These are phyloP conservation scores for Cercospora zeina DNA, from an alignment of 2,329 filamentous ascomycete species.

Conservation along the genomic window DNA sequence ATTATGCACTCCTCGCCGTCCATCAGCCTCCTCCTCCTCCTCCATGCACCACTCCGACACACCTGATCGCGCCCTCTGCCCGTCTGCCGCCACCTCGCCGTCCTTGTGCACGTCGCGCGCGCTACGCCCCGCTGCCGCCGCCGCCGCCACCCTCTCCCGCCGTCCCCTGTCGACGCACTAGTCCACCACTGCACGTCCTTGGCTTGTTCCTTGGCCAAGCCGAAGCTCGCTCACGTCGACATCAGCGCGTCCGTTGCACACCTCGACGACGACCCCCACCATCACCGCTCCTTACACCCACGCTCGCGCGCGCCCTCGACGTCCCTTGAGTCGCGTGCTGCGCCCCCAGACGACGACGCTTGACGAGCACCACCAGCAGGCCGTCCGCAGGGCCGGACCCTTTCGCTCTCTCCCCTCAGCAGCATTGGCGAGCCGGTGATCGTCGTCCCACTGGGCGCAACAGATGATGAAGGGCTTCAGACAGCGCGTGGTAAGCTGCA, in stretches of 20 bases:
- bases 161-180: slow-evolving; percentile 5
- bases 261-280: slow-evolving; percentile 1
- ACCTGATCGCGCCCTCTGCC: slow-evolving; percentile 5
- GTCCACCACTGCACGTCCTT: slow-evolving; percentile 5
- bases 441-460: slow-evolving; percentile 25
- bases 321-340: slow-evolving; percentile 14
- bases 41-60: neutral
- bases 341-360: slow-evolving; percentile 17
- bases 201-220: slow-evolving; percentile 17
- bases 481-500: slow-evolving; percentile 84
- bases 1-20: slow-evolving; percentile 2
- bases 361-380: slow-evolving; percentile 14
- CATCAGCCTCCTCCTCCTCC: slow-evolving; percentile 6
- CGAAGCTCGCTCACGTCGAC: slow-evolving; percentile 13
- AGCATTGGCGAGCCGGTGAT: slow-evolving; percentile 35
- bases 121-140: neutral
- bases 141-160: slow-evolving; percentile 7
- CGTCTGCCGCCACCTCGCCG: slow-evolving; percentile 2
- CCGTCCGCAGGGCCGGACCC: slow-evolving; percentile 32
- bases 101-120: neutral
- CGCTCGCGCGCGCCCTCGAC: slow-evolving; percentile 6
- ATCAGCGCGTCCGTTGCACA: slow-evolving; percentile 8
- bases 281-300: neutral
- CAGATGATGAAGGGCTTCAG: slow-evolving; percentile 87
- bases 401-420: slow-evolving; percentile 28